Evolutionary conservation across 2,329 filamentous ascomycete genomes (phyloP), one percentile per base, ranked within the genome.

Genomic region (Penicillium sclerotiorum): DNA sequence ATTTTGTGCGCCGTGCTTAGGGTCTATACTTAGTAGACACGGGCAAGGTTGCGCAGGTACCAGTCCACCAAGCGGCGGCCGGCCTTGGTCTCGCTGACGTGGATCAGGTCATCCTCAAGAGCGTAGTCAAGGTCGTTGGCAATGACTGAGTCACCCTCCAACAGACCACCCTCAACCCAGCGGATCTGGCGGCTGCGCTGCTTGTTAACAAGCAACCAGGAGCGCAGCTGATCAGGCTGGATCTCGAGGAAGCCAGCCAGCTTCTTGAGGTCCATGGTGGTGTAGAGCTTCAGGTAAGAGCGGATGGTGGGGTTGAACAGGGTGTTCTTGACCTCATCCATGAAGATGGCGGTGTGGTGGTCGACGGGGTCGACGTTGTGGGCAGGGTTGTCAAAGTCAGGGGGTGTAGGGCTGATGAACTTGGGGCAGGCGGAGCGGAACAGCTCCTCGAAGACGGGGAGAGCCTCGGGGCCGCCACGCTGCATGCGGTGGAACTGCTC

Each of bases 281-380:
- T 97, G 85, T 99, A 99, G 49, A 99, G 88, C 72, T 95, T 94
- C 62, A 99, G 85, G 80, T 99, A 99, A 56, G 92, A 96, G 82
- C 95, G 96, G 73, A 99, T 89, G 38, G 92, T 96, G 37, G 94
- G 94, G 73, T 90, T 93, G 86, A 86, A 95, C 84, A 99, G 94
- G 77, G 95, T 97, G 77, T 90, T 96, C 85, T 95, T 96, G 74
- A 99, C 93, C 80, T 99, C 94, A 64, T 96, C 92, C 93, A 99
- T 97, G 82, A 99, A 99, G 77, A 99, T 88, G 66, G 89, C 82
- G 59, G 96, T 85, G 77, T 99, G 93, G 81, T 99, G 94, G 79
- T 99, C 93, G 60, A 96, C 85, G 36, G 94, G 94, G 78, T 99
- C 94, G 65, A 97, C 82, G 80, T 99, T 99, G 77, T 92, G 77